phyloP scores from a whole-genome alignment of 352 stramenopile species.

The Phytophthora meadii region DNA sequence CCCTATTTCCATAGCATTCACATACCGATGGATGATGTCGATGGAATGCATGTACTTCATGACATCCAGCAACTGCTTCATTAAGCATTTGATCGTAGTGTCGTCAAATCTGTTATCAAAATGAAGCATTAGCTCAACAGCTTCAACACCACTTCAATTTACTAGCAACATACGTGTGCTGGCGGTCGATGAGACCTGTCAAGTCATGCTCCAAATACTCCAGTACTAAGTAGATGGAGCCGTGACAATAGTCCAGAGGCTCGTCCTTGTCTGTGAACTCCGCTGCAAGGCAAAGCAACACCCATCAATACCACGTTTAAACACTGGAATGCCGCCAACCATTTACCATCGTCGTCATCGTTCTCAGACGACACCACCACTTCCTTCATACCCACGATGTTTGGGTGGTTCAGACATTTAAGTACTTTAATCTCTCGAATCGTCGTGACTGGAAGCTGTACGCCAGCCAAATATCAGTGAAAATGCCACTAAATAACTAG shows the following conservation, averaged over 20 bases:
- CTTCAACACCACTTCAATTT: not conserved
- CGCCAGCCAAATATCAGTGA: conserved; percentile 5
- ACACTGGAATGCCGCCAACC: not conserved
- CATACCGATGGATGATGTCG: conserved; percentile 87
- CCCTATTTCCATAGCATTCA: not conserved
- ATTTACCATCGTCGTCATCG: conserved; percentile 79
- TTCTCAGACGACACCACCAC: conserved; percentile 93
- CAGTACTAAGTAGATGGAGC: conserved; percentile 88
- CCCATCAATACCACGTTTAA: not conserved
- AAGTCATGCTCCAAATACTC: conserved; percentile 92
- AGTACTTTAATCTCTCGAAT: conserved; percentile 99
- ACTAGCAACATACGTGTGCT: conserved; percentile 67
- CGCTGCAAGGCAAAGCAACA: conserved; percentile 28
- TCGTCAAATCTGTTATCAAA: conserved; percentile 70
- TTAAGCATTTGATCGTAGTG: conserved; percentile 88
- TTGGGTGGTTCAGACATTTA: conserved; percentile 95
- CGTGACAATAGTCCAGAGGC: conserved; percentile 83
- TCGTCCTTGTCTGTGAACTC: conserved; percentile 89
- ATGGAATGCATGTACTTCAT: conserved; percentile 91
- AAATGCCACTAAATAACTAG: not conserved
- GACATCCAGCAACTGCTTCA: conserved; percentile 86
- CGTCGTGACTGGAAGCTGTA: conserved; percentile 93
- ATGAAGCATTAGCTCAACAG: not conserved
- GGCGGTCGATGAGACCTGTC: conserved; percentile 86
- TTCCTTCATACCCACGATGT: conserved; percentile 96